Evolutionary conservation across 345 rosid species (phyloP), one percentile per base, ranked within the genome.

Genomic region (Nasturtium officinale): DNA sequence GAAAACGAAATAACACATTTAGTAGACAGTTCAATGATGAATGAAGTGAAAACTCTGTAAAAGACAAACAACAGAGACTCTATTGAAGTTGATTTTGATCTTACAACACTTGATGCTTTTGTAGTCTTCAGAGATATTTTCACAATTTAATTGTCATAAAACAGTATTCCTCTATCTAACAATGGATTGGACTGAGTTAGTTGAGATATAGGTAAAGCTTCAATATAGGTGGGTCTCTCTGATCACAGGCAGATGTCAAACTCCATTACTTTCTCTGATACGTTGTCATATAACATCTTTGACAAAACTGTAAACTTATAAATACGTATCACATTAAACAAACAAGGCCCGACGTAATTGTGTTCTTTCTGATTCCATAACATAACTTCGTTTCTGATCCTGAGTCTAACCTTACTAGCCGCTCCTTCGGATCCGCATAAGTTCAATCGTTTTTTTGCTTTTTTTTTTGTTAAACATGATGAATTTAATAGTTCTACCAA

Each of bases 231-330:
- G n/a, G 58, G 51, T 47, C 59, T 65, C 15, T 62, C 66, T 56
- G 53, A 66, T 65, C 78, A 74, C 53, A 74, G 29, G 18, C 67
- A 65, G 43, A 48, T 45, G 72, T 74, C 72, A 74, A 69, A 26
- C 53, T 66, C 21, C n/a, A 65, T 65, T 26, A 56, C 77, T 69
- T 40, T 57, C 53, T 57, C 78, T 74, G 66, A 16, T 46, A 47
- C 43, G 9, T 64, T 74, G 72, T 74, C 66, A 9, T 33, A 65
- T 74, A 65, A 48, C 57, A 73, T 32, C 12, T 15, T 73, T 54
- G 63, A 64, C 65, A 32, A 54, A 73, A 54, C 71, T 48, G 77
- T 73, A 71, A 55, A 32, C 40, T 45, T 65, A 35, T 64, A 56
- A 64, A 73, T 33, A 54, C 50, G 28, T 57, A 25, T 73, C 58